phyloP scores from a whole-genome alignment of 1,139 yeast genomes.

The Kurtzmaniella quercitrusa region DNA sequence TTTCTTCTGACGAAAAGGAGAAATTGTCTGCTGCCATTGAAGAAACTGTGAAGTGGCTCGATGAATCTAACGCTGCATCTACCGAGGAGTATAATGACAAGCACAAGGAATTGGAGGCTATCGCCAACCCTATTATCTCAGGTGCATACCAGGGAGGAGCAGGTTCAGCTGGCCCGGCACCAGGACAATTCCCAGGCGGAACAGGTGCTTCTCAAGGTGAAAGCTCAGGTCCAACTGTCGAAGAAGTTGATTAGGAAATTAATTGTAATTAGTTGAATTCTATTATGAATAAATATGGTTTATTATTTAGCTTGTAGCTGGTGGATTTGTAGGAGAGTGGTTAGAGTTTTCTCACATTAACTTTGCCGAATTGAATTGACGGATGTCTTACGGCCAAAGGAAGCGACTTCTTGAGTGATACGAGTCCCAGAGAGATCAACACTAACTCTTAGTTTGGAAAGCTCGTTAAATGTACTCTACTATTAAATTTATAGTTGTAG shows the following conservation, averaged over 20 bases:
- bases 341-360: too few relatives aligned
- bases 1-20: slow-evolving; percentile 39
- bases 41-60: slow-evolving; percentile 48
- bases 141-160: slow-evolving; percentile 59
- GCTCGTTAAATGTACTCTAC: slow-evolving; percentile 13
- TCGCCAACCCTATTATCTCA: slow-evolving; percentile 63
- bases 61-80: slow-evolving; percentile 46
- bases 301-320: not conserved
- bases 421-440: too few relatives aligned
- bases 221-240: slow-evolving; percentile 62
- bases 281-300: not conserved
- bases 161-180: slow-evolving; percentile 33
- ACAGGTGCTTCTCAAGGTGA: slow-evolving; percentile 38
- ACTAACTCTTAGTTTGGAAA: too few relatives aligned
- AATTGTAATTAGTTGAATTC: not conserved
- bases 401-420: too few relatives aligned
- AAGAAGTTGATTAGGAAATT: slow-evolving; percentile 56
- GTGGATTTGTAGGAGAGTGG: too few relatives aligned
- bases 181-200: slow-evolving; percentile 42
- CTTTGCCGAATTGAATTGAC: too few relatives aligned
- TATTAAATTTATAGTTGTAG: slow-evolving; percentile 38
- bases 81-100: slow-evolving; percentile 55
- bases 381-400: too few relatives aligned
- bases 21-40: slow-evolving; percentile 37
- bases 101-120: slow-evolving; percentile 61